A percentile compares a stretch with the other conserved stretches of the same genome.
These are phyloP conservation scores for Nitzschia sp. DNA, from an alignment of 108 stramenopile species.

Conservation along the genomic window DNA sequence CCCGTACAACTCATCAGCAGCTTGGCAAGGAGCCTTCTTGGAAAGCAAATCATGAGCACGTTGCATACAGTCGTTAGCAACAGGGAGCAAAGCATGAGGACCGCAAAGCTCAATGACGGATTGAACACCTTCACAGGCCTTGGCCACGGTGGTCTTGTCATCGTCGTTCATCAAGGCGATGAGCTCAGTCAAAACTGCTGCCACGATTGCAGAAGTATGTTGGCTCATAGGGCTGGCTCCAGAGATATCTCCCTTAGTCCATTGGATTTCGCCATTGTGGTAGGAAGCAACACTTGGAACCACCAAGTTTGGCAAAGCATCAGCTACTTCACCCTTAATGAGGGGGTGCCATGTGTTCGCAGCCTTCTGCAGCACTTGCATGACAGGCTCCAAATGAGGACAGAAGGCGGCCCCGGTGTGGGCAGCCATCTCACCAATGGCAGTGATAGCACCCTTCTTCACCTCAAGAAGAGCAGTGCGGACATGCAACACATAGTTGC, in stretches of 20 bases:
- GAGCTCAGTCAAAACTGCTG: slow-evolving; percentile 74
- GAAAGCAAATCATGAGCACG: slow-evolving; percentile 65
- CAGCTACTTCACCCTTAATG: slow-evolving; percentile 80
- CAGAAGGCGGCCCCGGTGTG: slow-evolving; percentile 87
- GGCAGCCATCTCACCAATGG: slow-evolving; percentile 91
- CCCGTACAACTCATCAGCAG: slow-evolving; percentile 59
- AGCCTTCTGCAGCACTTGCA: slow-evolving; percentile 76
- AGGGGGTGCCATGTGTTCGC: slow-evolving; percentile 91
- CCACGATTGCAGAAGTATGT: slow-evolving; percentile 64
- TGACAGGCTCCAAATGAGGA: slow-evolving; percentile 74
- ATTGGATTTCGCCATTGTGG: slow-evolving; percentile 75
- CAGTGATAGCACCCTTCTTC: slow-evolving; percentile 96
- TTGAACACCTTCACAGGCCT: slow-evolving; percentile 87
- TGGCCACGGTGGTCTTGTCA: slow-evolving; percentile 82
- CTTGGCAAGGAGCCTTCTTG: slow-evolving; percentile 80
- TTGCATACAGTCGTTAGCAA: slow-evolving; percentile 69
- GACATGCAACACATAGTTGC: slow-evolving; percentile 83
- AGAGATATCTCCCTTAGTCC: slow-evolving; percentile 82
- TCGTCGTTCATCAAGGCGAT: slow-evolving; percentile 77
- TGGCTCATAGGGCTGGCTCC: slow-evolving; percentile 65
- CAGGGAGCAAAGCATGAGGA: slow-evolving; percentile 67
- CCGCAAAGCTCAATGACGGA: slow-evolving; percentile 86
- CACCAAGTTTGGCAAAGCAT: slow-evolving; percentile 75
- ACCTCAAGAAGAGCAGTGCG: slow-evolving; percentile 92
- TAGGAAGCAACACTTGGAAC: slow-evolving; percentile 73